These are phyloP conservation scores for Trichoderma pleuroti DNA, from an alignment of 2,329 filamentous ascomycete genomes.

Conservation along the genomic window DNA sequence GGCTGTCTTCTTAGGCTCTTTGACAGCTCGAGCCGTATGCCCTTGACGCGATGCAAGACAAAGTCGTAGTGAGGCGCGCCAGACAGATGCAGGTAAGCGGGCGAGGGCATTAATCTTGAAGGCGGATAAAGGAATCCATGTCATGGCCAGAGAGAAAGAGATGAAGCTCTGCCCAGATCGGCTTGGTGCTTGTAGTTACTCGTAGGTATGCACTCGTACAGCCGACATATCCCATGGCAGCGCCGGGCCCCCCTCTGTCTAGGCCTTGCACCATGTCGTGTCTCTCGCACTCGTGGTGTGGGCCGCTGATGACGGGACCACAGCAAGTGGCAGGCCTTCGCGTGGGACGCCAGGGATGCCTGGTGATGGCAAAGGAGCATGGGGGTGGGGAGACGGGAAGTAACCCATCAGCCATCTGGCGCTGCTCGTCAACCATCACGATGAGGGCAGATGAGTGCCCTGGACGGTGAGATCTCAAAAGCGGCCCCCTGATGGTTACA, in stretches of 20 bases:
- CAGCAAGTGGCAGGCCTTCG: constrained; percentile 17
- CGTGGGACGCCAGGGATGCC: constrained; percentile 16
- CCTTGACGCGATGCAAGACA: background rate
- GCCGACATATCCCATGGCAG: background rate
- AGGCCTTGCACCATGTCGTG: background rate
- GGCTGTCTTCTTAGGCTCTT: background rate
- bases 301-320: constrained; percentile 1
- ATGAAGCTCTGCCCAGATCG: constrained; percentile 14
- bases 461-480: constrained; percentile 23
- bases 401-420: constrained; percentile 25
- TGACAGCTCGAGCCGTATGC: background rate
- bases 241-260: background rate
- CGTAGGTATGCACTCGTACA: background rate
- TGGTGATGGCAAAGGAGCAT: constrained; percentile 21
- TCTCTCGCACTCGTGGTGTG: constrained; percentile 1
- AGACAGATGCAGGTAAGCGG: background rate
- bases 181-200: background rate
- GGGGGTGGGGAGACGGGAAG: constrained; percentile 24
- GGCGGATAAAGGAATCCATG: constrained; percentile 3
- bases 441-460: constrained; percentile 12
- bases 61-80: background rate
- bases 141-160: background rate
- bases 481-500: constrained; percentile 28
- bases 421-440: constrained; percentile 16
- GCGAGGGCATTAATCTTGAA: background rate